Evolutionary conservation across 2,329 filamentous ascomycete species (phyloP), one percentile per base, ranked within the genome.

Genomic region (Claviceps purpurea): DNA sequence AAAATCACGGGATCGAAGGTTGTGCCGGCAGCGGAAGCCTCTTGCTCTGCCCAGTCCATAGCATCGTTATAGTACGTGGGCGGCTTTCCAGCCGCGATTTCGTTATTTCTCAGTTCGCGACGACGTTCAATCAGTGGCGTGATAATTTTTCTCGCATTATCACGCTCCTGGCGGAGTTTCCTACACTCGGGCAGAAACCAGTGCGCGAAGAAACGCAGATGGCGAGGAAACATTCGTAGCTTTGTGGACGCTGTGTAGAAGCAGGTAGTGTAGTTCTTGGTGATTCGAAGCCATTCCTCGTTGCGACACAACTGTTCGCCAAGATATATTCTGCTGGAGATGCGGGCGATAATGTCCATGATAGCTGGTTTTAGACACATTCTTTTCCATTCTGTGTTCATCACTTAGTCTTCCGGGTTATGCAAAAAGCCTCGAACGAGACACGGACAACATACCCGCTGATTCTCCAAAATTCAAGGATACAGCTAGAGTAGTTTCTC

Each of bases 41-140:
- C 76, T 20, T 68, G 65, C 53, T 79, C 76, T 52, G 71, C 67
- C 78, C 78, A 81, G 10, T 72, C 76, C 38, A 81, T 64, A 53
- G 74, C 75, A 62, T 79, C 76, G 26, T 57, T 55, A 37, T 48
- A 54, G 26, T 45, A 50, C 39, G 76, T 73, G 1, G 73, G 71
- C 34, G 70, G 65, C 18, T 72, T 65, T 1, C 60, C 63, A 10
- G 52, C 56, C 42, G 46, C 4, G 5, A 47, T 47, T 14, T 54
- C 41, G 1, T 61, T 64, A 46, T 71, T 70, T 18, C 46, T 47
- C 41, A 72, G 66, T 8, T 64, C 59, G 11, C 76, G 64, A 2
- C 77, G 71, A 56, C 73, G 59, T 39, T 66, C 59, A 51, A 80
- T 70, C 7, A 75, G 44, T 0, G 75, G 72, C 4, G 11, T n/a